Evolutionary conservation across 768 basidiomycete genomes (phyloP), one percentile per base, ranked within the genome.

Genomic region (Suillus lakei): DNA sequence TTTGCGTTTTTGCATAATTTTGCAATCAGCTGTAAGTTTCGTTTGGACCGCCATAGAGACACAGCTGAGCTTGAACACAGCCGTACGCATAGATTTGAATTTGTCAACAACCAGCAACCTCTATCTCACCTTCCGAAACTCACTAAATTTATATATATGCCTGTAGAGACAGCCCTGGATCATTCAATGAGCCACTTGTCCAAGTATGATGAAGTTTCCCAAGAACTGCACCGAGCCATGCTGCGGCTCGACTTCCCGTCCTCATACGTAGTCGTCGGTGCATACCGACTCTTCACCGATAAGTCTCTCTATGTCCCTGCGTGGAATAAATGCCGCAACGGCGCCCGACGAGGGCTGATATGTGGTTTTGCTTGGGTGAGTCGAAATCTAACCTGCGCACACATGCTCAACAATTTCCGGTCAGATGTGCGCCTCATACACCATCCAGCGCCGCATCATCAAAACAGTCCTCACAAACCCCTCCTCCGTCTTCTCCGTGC

Each of bases 241-340:
- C 74, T 83, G 15, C 84, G 92, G 34, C 84, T 97, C 61, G 80
- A 88, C 50, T 91, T 95, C 68, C 88, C 93, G 0, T 92, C 95
- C 0, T 89, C 90, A 3, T 98, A 98, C 74, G 88, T 90, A 54
- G 76, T 93, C 5, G 94, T 98, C 0, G 95, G 95, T 0, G 85
- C 89, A 21, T 97, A 96, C 76, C 82, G 95, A 34, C 80, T 98
- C 7, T 83, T 88, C 71, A 93, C 91, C 0, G 95, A 96, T 75
- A 81, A 84, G 44, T 77, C 77, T 16, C 79, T 97, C 39, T 89
- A 87, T 66, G 78, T 81, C 30, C 93, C 95, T 5, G 88, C 91
- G 9, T 94, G 95, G 93, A 80, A 91, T 72, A 96, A 94, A 78
- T 92, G 94, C 73, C 85, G 83, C 67, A 90, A 96, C 76, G 96